Base-by-base conservation (phyloP, 495 filamentous ascomycete genomes). In the Copromyces sp. region DNA sequence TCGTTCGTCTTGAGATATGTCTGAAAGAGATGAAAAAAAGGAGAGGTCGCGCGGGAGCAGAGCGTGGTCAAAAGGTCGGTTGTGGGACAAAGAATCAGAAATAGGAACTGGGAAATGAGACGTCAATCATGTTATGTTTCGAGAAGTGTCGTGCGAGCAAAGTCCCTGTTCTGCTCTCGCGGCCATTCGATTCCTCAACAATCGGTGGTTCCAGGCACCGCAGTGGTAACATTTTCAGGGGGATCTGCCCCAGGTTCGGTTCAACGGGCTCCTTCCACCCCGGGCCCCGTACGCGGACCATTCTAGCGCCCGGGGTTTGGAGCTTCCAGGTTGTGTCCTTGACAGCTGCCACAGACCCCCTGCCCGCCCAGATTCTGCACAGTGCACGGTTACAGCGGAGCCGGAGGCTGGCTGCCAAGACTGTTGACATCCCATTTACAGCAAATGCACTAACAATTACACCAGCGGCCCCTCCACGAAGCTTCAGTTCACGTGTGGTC, bases 401-500 rank as follows among this genome's bases (percentile, higher is more conserved):
- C 0, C 24, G 24, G 24, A 24, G 53, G 29, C 29, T 61, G 53
- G 12, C 29, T 35, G 53, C 53, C 53, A 53, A 53, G 45, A 53
- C 9, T 53, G 9, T 24, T 20, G 53, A 17, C 53, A 16, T 3
- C 20, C 20, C 53, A 61, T 24, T 59, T 24, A 24, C 1, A 47
- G 20, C 44, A 47, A 9, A n/a, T 29, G 2, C 45, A 29, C 45
- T 53, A 65, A 65, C 53, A 65, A 65, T 65, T 61, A 61, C 53
- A 61, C 32, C 53, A 61, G 14, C 7, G 29, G 16, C 53, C 53
- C 53, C 53, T 65, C 53, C 1, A 35, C 14, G 29, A 65, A 65
- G 53, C 53, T 29, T 44, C 24, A 14, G 9, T 61, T 71, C 75
- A 76, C 75, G 75, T 76, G 75, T 29, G 39, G 68, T 45, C 75